These are phyloP conservation scores for Chloris gayana DNA, from an alignment of 176 grass and related monocot genomes.

Conservation along the genomic window DNA sequence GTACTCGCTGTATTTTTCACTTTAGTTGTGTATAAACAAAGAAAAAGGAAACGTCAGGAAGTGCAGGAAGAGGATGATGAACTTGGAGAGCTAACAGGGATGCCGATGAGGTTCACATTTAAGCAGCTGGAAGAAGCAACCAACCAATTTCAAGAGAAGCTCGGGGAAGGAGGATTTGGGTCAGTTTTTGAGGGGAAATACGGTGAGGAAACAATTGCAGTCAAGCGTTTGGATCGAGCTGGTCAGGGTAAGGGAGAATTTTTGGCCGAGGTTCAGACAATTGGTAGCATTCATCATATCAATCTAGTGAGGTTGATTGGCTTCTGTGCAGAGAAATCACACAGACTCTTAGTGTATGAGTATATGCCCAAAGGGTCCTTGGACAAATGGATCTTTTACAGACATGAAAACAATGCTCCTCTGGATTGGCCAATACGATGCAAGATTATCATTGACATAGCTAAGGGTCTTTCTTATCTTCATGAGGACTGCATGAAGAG, in stretches of 20 bases:
- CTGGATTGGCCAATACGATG: slow-evolving; percentile 34
- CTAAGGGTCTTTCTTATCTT: slow-evolving; percentile 54
- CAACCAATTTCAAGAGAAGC: neutral
- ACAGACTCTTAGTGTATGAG: slow-evolving; percentile 52
- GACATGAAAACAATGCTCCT: slow-evolving; percentile 3
- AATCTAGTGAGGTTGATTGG: slow-evolving; percentile 54
- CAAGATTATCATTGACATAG: slow-evolving; percentile 41
- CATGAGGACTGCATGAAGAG: slow-evolving; percentile 48
- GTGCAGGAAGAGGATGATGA: slow-evolving; percentile 4
- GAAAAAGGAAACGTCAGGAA: neutral
- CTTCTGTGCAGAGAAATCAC: slow-evolving; percentile 53
- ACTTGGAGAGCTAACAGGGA: neutral
- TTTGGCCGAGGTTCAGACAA: slow-evolving; percentile 58
- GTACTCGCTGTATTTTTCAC: neutral
- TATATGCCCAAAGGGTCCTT: slow-evolving; percentile 57
- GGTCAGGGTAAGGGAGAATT: slow-evolving; percentile 47
- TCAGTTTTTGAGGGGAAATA: slow-evolving; percentile 33
- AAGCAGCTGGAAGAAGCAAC: slow-evolving; percentile 28
- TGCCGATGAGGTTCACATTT: slow-evolving; percentile 26
- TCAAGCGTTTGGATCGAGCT: slow-evolving; percentile 40
- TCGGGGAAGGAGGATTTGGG: slow-evolving; percentile 42
- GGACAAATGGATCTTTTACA: slow-evolving; percentile 50
- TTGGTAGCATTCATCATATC: slow-evolving; percentile 58
- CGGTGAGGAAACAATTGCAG: slow-evolving; percentile 14
- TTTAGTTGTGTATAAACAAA: neutral